Percentiles rank a stretch among this genome's conserved stretches.
These are phyloP conservation scores for Lactarius sp. DNA, from an alignment of 768 basidiomycete species.

Conservation along the genomic window DNA sequence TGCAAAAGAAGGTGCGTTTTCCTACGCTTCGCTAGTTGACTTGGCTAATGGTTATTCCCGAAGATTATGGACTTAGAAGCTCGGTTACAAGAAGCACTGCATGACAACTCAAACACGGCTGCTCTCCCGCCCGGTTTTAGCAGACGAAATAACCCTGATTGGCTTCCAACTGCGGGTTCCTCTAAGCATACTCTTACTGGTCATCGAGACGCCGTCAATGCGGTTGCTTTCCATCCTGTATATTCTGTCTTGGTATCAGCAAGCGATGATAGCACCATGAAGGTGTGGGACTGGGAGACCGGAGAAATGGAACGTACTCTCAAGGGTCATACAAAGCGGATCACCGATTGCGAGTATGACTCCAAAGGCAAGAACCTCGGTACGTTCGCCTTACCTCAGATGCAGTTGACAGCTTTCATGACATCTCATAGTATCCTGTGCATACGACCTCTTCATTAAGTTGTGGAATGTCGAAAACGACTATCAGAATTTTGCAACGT, in stretches of 20 bases:
- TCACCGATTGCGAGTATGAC: conserved; percentile 55
- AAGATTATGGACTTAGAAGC: conserved; percentile 62
- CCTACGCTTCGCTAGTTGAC: not conserved
- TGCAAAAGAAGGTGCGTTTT: conserved; percentile 26
- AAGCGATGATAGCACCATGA: conserved; percentile 51
- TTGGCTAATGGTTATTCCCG: not conserved
- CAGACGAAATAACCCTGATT: conserved; percentile 40
- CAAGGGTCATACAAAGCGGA: conserved; percentile 55
- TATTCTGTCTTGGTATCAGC: conserved; percentile 49
- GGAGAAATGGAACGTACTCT: conserved; percentile 56
- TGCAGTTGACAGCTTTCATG: not conserved
- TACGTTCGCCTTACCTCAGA: conserved; percentile 27
- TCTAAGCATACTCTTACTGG: conserved; percentile 45
- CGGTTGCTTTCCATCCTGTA: conserved; percentile 53
- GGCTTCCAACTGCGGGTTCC: conserved; percentile 43
- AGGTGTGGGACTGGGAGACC: conserved; percentile 61
- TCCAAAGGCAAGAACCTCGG: conserved; percentile 48
- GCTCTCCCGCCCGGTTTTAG: conserved; percentile 33
- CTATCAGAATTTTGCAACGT: conserved; percentile 49
- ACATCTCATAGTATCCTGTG: conserved; percentile 45
- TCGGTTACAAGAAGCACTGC: conserved; percentile 45
- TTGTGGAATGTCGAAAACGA: conserved; percentile 54
- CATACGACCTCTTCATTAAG: conserved; percentile 53
- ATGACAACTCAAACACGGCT: conserved; percentile 40
- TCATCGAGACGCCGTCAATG: conserved; percentile 43